Conservation (phyloP, 352 stramenopile species). For the Globisporangium solare region DNA sequence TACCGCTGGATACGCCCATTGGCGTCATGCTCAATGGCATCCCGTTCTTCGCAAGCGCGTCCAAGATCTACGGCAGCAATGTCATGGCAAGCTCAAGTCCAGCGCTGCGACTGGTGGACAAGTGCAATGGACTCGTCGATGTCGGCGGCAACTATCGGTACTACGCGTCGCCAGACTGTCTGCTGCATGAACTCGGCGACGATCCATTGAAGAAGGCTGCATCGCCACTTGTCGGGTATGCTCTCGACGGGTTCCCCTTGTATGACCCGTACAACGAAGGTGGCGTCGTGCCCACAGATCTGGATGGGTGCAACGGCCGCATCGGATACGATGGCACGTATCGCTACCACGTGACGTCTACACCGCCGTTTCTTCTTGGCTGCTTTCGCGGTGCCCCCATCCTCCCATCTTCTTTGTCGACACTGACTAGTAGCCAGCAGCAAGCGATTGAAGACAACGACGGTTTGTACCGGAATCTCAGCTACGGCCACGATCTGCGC, state of each 20-base stretch:
- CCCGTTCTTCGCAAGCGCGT: conserved; percentile 50
- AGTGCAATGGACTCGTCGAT: conserved; percentile 69
- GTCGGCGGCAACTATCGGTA: conserved; percentile 65
- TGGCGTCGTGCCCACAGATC: conserved; percentile 34
- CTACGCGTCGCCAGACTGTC: conserved; percentile 61
- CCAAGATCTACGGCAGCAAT: conserved; percentile 30
- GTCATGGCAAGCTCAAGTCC: conserved; percentile 34
- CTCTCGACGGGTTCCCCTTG: conserved; percentile 71
- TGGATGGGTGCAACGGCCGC: conserved; percentile 70
- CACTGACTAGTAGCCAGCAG: neutral
- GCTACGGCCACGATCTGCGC: conserved; percentile 41
- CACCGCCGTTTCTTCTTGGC: conserved; percentile 52
- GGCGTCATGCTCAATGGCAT: conserved; percentile 75
- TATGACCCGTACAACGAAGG: conserved; percentile 56
- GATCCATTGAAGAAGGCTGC: conserved; percentile 15
- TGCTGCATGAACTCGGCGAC: conserved; percentile 41
- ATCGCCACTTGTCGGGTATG: conserved; percentile 65
- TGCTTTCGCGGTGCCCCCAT: conserved; percentile 42
- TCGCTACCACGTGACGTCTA: conserved; percentile 55
- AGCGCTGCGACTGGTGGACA: conserved; percentile 48
- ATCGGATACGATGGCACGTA: conserved; percentile 61
- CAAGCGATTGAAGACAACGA: neutral
- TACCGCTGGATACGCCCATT: conserved; percentile 40
- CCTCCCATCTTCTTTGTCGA: conserved; percentile 10
- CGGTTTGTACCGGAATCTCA: conserved; percentile 49